Evolutionary conservation across 768 basidiomycete genomes (phyloP).

Genomic region (Mycena crocata): DNA sequence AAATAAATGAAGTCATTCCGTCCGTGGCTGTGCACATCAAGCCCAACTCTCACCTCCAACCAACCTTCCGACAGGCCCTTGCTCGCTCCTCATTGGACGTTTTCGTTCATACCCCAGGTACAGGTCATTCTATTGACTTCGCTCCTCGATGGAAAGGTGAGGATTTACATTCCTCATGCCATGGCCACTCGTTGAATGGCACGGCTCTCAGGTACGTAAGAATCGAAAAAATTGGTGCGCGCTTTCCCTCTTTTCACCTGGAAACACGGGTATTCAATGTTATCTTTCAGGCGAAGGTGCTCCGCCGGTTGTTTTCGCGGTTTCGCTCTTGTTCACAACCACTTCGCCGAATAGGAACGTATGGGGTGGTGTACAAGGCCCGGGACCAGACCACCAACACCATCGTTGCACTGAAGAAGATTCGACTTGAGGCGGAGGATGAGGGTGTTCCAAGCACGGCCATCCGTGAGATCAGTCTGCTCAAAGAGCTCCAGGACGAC

Average conservation of each 20-base stretch:
- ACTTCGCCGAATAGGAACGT: constrained; percentile 77
- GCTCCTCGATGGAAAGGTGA: constrained; percentile 59
- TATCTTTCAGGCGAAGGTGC: constrained; percentile 56
- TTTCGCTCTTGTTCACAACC: constrained; percentile 25
- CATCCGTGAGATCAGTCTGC: constrained; percentile 95
- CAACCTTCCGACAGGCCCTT: constrained; percentile 12
- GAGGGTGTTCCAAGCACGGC: constrained; percentile 99
- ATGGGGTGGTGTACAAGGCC: constrained; percentile 99
- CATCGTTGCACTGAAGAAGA: constrained; percentile 98
- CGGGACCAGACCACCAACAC: constrained; percentile 80
- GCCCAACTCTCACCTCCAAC: constrained; percentile 4
- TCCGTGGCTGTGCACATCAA: constrained; percentile 5
- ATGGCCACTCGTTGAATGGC: constrained; percentile 3
- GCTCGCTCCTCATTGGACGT: constrained; percentile 3
- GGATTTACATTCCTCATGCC: constrained; percentile 27
- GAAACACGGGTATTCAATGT: constrained; percentile 29
- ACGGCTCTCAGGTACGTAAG: constrained; percentile 82
- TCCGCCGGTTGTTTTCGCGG: constrained; percentile 19
- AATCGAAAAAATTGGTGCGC: constrained; percentile 98
- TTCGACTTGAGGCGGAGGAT: constrained; percentile 96
- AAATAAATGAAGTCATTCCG: neutral
- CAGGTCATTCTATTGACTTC: neutral
- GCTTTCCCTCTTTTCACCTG: constrained; percentile 34
- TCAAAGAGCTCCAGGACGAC: constrained; percentile 97
- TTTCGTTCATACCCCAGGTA: neutral